Evolutionary conservation across 2,329 filamentous ascomycete species (phyloP).

Genomic region (Paracamarosporium sp.): DNA sequence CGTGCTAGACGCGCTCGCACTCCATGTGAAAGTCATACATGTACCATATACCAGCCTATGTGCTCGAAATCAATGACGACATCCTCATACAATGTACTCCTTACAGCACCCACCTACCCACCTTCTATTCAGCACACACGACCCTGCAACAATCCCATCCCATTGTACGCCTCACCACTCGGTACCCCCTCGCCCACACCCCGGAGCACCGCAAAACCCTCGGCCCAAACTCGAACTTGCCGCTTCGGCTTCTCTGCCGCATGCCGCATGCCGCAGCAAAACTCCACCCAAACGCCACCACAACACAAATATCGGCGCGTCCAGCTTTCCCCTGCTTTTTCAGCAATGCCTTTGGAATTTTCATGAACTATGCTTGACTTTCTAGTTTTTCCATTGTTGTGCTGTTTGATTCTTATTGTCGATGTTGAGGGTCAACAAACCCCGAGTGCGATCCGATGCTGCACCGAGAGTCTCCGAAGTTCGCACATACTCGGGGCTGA

Average conservation of each 20-base stretch:
- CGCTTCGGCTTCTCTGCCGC: constrained; percentile 8
- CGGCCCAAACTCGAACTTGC: constrained; percentile 8
- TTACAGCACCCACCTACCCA: too few relatives aligned
- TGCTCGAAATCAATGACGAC: background rate
- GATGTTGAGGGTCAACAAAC: background rate
- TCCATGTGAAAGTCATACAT: too few relatives aligned
- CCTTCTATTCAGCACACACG: too few relatives aligned
- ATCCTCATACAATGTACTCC: background rate
- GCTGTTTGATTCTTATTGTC: background rate
- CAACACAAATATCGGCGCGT: background rate
- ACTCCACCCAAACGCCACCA: too few relatives aligned
- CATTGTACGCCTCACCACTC: too few relatives aligned
- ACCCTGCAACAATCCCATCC: too few relatives aligned
- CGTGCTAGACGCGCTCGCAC: background rate
- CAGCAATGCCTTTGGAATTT: background rate
- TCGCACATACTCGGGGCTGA: background rate
- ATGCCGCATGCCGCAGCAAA: constrained; percentile 11
- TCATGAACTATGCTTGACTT: background rate
- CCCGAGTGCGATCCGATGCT: constrained; percentile 4
- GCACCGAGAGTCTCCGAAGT: constrained; percentile 21
- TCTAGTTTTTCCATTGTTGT: background rate
- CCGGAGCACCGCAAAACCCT: background rate
- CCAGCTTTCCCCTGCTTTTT: background rate
- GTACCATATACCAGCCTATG: background rate
- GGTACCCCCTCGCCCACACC: too few relatives aligned